Conservation (phyloP, 202 grass and related monocot species). For the Cymbopogon flexuosus region DNA sequence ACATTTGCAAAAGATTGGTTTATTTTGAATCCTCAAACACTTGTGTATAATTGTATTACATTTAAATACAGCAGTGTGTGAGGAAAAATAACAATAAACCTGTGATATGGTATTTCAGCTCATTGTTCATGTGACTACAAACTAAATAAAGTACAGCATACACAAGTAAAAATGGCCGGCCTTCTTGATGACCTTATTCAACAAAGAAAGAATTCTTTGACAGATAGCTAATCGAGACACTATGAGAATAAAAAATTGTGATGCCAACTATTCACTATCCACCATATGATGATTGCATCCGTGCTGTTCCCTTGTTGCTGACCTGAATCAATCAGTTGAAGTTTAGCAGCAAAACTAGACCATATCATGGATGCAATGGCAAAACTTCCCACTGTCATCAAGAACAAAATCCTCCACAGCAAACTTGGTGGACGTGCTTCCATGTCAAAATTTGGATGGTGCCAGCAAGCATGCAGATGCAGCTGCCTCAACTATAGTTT, state of each 20-base stretch:
- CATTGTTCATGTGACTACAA: conserved; percentile 39
- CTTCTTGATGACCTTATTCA: conserved; percentile 43
- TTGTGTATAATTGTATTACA: neutral
- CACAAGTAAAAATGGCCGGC: conserved; percentile 3
- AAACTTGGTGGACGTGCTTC: conserved; percentile 3
- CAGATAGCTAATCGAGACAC: conserved; percentile 22
- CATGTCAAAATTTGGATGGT: conserved; percentile 31
- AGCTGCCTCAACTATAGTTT: conserved; percentile 15
- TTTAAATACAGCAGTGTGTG: neutral
- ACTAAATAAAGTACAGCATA: conserved; percentile 44
- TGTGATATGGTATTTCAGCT: conserved; percentile 26
- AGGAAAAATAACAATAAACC: neutral
- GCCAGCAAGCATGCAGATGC: conserved; percentile 15
- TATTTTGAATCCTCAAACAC: neutral
- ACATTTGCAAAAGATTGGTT: neutral
- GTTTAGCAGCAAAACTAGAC: neutral
- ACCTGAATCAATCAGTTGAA: neutral
- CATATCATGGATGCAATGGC: conserved; percentile 26
- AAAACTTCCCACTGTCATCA: conserved; percentile 5
- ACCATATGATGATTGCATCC: conserved; percentile 20
- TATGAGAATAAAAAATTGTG: conserved; percentile 12
- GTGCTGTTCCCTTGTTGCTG: neutral
- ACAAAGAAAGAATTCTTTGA: conserved; percentile 25
- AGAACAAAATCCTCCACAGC: conserved; percentile 19
- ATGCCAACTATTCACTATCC: conserved; percentile 32